Percentiles rank a stretch among this genome's conserved stretches.
Conservation (phyloP, 225 moss, liverwort and hornwort genomes). For the Anthoceros angustus region DNA sequence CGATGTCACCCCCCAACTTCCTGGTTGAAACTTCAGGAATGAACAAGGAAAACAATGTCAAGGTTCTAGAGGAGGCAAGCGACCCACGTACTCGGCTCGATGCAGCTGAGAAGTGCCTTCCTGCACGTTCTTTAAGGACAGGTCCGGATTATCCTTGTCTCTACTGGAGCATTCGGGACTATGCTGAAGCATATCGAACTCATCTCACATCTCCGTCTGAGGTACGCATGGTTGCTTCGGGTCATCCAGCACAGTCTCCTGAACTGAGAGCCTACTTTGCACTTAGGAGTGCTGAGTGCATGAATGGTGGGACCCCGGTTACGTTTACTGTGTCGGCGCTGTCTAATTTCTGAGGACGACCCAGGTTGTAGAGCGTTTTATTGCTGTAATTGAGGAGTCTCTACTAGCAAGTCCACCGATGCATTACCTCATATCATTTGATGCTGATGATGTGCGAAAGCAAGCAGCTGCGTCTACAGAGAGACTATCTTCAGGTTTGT, state of each 20-base stretch:
- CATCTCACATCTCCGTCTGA: constrained; percentile 69
- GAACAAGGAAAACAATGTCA: background rate
- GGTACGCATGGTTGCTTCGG: constrained; percentile 15
- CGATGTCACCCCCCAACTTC: constrained; percentile 8
- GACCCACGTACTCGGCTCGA: constrained; percentile 2
- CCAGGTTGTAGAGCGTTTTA: constrained; percentile 76
- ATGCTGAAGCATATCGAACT: constrained; percentile 58
- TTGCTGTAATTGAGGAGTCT: constrained; percentile 58
- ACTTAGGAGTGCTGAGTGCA: no score
- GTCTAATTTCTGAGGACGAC: background rate
- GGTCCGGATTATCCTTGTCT: constrained; percentile 32
- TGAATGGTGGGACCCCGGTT: background rate
- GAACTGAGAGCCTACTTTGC: no score
- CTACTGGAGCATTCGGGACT: constrained; percentile 84
- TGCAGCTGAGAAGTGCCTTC: constrained; percentile 44
- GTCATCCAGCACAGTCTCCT: background rate
- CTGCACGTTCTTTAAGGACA: constrained; percentile 16
- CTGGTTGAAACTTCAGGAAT: background rate
- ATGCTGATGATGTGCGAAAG: constrained; percentile 49
- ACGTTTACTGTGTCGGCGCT: background rate
- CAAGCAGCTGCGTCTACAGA: constrained; percentile 82
- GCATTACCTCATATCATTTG: constrained; percentile 66
- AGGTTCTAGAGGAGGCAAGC: background rate
- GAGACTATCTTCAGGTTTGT: constrained; percentile 49
- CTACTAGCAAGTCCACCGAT: constrained; percentile 42